phyloP scores from a whole-genome alignment of 2,329 filamentous ascomycete genomes.

The Aspergillus melleus region DNA sequence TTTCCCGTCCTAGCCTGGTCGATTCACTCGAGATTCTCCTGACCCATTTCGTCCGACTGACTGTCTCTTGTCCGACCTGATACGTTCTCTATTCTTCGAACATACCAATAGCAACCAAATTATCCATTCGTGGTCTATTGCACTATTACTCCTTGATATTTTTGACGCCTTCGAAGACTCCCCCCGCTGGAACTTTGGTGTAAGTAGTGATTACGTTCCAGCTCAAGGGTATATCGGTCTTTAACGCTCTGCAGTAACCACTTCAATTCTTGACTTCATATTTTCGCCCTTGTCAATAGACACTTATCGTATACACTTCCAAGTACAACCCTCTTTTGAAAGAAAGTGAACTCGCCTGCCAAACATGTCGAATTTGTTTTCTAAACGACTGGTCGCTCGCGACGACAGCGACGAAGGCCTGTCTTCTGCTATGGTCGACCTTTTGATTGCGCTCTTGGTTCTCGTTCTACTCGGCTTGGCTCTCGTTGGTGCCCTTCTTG shows the following conservation, averaged over 20 bases:
- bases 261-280: conserved; percentile 13
- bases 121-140: background rate
- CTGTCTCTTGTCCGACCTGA: conserved; percentile 15
- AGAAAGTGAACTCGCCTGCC: conserved; percentile 6
- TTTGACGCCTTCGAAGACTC: background rate
- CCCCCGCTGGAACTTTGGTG: conserved; percentile 9
- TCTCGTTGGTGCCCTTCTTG: conserved; percentile 66
- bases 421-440: conserved; percentile 65
- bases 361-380: conserved; percentile 37
- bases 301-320: conserved; percentile 5
- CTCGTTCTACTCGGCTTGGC: conserved; percentile 72
- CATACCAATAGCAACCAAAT: conserved; percentile 1
- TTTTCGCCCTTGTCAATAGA: conserved; percentile 7
- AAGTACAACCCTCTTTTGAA: background rate
- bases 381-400: conserved; percentile 51
- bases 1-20: conserved; percentile 30
- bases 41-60: conserved; percentile 13
- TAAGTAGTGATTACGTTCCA: conserved; percentile 6
- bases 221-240: background rate
- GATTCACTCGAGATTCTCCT: conserved; percentile 14
- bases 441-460: conserved; percentile 76
- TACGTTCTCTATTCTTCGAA: conserved; percentile 21
- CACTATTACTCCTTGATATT: background rate
- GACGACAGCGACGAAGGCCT: conserved; percentile 50
- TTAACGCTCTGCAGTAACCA: conserved; percentile 7